Conservation (phyloP, 2,329 filamentous ascomycete species). For the Acrodontium crateriforme region DNA sequence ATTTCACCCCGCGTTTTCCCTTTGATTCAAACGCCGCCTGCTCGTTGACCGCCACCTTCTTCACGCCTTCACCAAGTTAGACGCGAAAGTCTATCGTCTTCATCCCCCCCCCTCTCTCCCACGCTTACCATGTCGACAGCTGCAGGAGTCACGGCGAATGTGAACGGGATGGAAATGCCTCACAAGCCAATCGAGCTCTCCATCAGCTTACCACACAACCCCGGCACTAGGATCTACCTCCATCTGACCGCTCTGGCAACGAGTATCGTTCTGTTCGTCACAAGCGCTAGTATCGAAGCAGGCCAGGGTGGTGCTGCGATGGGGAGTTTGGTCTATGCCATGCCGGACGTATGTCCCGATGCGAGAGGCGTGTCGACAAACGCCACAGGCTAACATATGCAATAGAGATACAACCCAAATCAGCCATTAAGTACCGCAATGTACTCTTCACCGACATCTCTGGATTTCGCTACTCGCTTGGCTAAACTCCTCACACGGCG, state of each 20-base stretch:
- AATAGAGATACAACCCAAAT: conserved; percentile 28
- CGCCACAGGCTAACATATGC: background rate
- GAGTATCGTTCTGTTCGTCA: conserved; percentile 43
- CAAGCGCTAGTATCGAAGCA: conserved; percentile 36
- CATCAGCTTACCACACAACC: conserved; percentile 42
- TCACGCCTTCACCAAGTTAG: no score
- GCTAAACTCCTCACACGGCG: conserved; percentile 71
- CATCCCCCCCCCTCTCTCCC: no score
- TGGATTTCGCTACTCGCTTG: conserved; percentile 77
- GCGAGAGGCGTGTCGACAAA: background rate
- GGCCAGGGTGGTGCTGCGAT: conserved; percentile 37
- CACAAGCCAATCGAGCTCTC: conserved; percentile 39
- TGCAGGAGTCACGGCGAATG: conserved; percentile 3
- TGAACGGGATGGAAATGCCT: conserved; percentile 16
- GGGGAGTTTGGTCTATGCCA: conserved; percentile 85
- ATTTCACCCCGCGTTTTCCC: no score
- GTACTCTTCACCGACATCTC: conserved; percentile 57
- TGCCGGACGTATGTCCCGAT: conserved; percentile 60
- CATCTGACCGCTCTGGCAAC: conserved; percentile 42
- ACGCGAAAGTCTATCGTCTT: no score
- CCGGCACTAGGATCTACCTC: conserved; percentile 44
- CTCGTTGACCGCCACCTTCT: no score
- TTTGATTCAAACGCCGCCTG: no score
- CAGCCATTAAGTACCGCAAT: conserved; percentile 66
- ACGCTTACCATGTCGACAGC: conserved; percentile 16